These are phyloP conservation scores for Aspergillus sclerotialis DNA, from an alignment of 2,329 filamentous ascomycete genomes.

Conservation along the genomic window DNA sequence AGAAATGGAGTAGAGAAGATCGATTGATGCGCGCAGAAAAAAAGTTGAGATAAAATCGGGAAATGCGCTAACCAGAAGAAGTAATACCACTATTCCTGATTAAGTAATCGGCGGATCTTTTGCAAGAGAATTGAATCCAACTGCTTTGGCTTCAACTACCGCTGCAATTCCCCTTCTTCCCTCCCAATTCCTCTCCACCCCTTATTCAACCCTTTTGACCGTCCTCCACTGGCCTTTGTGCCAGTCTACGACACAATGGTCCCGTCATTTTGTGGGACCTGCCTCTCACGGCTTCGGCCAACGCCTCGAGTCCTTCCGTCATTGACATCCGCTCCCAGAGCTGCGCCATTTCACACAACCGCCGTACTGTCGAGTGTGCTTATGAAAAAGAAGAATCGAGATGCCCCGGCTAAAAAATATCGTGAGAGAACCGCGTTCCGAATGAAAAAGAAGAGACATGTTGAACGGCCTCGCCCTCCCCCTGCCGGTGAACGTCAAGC, in stretches of 20 bases:
- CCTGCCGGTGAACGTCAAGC: constrained; percentile 77
- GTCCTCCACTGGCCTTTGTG: constrained; percentile 22
- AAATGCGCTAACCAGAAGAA: not conserved
- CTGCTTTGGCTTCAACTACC: constrained; percentile 5
- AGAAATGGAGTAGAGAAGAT: not conserved
- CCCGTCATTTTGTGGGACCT: constrained; percentile 53
- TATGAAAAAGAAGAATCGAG: constrained; percentile 44
- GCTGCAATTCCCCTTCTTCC: constrained; percentile 16
- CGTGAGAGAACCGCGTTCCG: constrained; percentile 34
- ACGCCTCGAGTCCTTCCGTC: constrained; percentile 31
- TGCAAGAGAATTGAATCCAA: constrained; percentile 3
- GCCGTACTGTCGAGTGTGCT: constrained; percentile 30
- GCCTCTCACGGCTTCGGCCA: constrained; percentile 45
- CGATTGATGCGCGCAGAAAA: not conserved
- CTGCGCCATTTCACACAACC: constrained; percentile 43
- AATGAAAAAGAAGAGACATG: constrained; percentile 38
- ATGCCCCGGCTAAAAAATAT: constrained; percentile 24
- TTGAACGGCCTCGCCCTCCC: constrained; percentile 51
- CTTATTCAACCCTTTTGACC: constrained; percentile 17
- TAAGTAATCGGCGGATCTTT: constrained; percentile 14
- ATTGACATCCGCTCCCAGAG: constrained; percentile 39
- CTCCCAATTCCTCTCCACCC: constrained; percentile 6
- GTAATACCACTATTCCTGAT: constrained; percentile 16
- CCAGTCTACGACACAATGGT: constrained; percentile 43
- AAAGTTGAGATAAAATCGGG: not conserved